Base-by-base conservation (phyloP, 2,329 filamentous ascomycete genomes). In the Aspergillus sergii region DNA sequence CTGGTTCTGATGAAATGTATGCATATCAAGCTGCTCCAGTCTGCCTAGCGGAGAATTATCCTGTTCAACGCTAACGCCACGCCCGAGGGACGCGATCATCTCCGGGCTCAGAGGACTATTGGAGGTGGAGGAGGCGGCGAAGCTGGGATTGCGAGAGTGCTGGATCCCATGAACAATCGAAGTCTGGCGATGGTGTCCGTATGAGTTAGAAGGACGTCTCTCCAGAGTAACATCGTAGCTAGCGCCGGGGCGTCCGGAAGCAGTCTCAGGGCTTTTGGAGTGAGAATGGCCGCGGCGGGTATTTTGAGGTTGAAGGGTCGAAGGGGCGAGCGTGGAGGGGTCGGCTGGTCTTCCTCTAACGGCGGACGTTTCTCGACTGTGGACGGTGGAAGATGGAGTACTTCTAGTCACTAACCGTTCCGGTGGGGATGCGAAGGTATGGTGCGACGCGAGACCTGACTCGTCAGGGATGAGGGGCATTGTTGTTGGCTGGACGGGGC, bases 131-230 rank as follows among this genome's bases (percentile, higher is more conserved):
- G 92, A 93, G 46, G 73, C 71, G 39, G 77, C 76, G 69, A 79
- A 88, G 80, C 94, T 97, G 71, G 93, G 91, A 85, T 96, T 96
- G 79, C 94, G 82, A 61, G 86, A 91, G 79, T 99, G 95, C 77
- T 97, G 94, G 69, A 96, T 78, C 60, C 95, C 94, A 87, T 98
- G 92, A 62, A 98, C 94, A 71, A 98, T 97, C 56, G 94, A 98
- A 0, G 94, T 96, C 81, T 99, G 93, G 60, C 95, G 90, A 80
- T 98, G 93, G 78, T 99, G 94, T 64, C 92, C 92, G 83, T 98
- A 90, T 19, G 84, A 85, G 63, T 79, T 79, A 8, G 78, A 81
- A 41, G 79, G 78, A 59, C 76, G 72, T 64, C 79, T 73, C 71
- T 82, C 79, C 63, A 80, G 68, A 60, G 70, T 71, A 53, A 68